Conservation (phyloP, 73 alveolate genomes). For the Stentor roeselii region DNA sequence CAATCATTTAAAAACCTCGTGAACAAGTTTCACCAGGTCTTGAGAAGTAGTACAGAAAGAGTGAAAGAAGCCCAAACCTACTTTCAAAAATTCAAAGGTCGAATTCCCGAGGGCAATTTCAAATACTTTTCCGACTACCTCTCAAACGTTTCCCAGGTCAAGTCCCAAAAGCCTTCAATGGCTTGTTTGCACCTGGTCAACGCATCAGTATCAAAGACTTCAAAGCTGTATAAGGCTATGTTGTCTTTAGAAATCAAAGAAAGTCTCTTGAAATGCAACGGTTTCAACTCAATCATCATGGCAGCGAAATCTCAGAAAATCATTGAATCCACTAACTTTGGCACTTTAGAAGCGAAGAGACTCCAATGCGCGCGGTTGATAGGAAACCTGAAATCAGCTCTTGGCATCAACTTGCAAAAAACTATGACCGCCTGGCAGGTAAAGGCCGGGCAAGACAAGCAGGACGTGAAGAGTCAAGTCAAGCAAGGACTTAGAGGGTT, state of each 20-base stretch:
- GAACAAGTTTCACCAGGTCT: constrained; percentile 5
- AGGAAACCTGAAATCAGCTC: background rate
- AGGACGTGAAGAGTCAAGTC: background rate
- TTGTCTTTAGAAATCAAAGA: background rate
- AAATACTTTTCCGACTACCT: background rate
- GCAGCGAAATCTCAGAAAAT: background rate
- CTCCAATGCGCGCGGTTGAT: constrained; percentile 5
- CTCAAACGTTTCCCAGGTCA: background rate
- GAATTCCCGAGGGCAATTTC: background rate
- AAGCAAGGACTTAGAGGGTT: background rate
- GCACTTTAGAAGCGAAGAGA: background rate
- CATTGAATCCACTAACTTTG: background rate
- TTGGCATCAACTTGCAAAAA: constrained; percentile 6
- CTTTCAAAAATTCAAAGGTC: background rate
- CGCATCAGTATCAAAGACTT: background rate
- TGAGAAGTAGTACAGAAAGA: background rate
- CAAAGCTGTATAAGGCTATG: constrained; percentile 20
- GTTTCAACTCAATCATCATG: background rate
- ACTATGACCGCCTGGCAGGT: constrained; percentile 2
- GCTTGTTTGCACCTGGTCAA: background rate
- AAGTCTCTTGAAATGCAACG: background rate
- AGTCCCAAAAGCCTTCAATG: background rate
- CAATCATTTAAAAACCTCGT: background rate
- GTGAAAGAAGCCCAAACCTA: background rate
- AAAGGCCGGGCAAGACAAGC: background rate